Evolutionary conservation across 176 grass and related monocot species (phyloP).

Genomic region (Elaeis guineensis): DNA sequence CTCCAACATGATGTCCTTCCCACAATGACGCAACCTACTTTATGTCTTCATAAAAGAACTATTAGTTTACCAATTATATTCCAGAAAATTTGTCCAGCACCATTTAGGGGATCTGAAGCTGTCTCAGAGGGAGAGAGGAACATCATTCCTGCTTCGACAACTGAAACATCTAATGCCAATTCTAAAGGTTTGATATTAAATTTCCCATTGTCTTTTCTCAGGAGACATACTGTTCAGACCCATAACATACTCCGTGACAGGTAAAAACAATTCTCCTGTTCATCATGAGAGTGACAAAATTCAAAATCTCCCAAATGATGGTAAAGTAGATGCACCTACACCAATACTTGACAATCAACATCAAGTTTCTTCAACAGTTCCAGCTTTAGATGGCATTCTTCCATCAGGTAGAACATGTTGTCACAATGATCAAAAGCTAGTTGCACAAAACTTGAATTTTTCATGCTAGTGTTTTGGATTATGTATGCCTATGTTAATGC

Average conservation of each 20-base stretch:
- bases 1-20: not conserved
- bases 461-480: too few species aligned
- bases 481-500: too few species aligned
- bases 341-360: not conserved
- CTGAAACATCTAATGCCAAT: constrained; percentile 20
- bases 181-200: constrained; percentile 22
- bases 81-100: constrained; percentile 21
- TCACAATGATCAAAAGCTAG: too few species aligned
- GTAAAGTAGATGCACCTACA: not conserved
- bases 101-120: constrained; percentile 26
- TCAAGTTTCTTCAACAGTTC: not conserved
- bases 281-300: constrained; percentile 9
- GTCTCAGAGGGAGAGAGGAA: constrained; percentile 20
- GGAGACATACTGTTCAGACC: not conserved
- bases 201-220: not conserved
- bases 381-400: not conserved
- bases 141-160: constrained; percentile 17
- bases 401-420: not conserved
- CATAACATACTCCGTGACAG: constrained; percentile 25
- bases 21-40: too few species aligned
- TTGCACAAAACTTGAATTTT: too few species aligned
- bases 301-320: not conserved
- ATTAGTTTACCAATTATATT: not conserved
- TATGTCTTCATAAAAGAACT: too few species aligned
- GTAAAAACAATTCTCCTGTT: constrained; percentile 19